A percentile compares a stretch with the other conserved stretches of the same genome.
Evolutionary conservation across 2,329 filamentous ascomycete genomes (phyloP).

Genomic region (Coniella lustricola): DNA sequence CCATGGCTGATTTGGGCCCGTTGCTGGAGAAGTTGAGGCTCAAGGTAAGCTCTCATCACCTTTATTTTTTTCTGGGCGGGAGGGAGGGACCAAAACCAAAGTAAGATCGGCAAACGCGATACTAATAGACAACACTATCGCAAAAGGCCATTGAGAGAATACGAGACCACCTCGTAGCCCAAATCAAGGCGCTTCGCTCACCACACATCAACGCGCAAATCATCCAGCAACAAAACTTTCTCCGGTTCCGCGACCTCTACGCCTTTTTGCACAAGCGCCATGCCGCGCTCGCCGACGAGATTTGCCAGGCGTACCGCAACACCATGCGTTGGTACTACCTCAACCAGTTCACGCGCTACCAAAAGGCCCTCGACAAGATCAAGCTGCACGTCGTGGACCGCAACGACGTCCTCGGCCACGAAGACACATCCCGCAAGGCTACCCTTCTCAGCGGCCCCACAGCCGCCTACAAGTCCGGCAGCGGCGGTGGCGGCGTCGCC

Average conservation of each 20-base stretch:
- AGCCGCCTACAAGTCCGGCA: conserved; percentile 32
- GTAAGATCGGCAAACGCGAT: no score
- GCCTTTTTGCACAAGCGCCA: conserved; percentile 80
- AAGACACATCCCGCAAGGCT: conserved; percentile 61
- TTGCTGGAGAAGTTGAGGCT: conserved; percentile 76
- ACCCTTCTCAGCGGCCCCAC: conserved; percentile 46
- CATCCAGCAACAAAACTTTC: conserved; percentile 86
- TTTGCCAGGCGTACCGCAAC: conserved; percentile 89
- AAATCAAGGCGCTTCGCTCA: conserved; percentile 88
- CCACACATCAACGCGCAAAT: conserved; percentile 97
- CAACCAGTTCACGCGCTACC: conserved; percentile 85
- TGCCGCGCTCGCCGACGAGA: conserved; percentile 76
- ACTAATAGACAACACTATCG: no score
- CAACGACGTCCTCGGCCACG: conserved; percentile 74
- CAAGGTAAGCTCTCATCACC: conserved; percentile 47
- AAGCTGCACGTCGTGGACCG: conserved; percentile 78
- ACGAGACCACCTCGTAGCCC: conserved; percentile 85
- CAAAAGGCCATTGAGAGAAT: conserved; percentile 93
- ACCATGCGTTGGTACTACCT: conserved; percentile 99
- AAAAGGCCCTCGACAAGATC: conserved; percentile 74
- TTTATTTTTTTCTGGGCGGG: background rate
- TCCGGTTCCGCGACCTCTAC: conserved; percentile 83
- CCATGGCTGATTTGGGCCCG: conserved; percentile 75
- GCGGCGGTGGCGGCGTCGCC: no score
- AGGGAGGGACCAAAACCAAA: no score